Evolutionary conservation across 2,329 filamentous ascomycete genomes (phyloP), one percentile per base, ranked within the genome.

Genomic region (Aspergillus sp.): DNA sequence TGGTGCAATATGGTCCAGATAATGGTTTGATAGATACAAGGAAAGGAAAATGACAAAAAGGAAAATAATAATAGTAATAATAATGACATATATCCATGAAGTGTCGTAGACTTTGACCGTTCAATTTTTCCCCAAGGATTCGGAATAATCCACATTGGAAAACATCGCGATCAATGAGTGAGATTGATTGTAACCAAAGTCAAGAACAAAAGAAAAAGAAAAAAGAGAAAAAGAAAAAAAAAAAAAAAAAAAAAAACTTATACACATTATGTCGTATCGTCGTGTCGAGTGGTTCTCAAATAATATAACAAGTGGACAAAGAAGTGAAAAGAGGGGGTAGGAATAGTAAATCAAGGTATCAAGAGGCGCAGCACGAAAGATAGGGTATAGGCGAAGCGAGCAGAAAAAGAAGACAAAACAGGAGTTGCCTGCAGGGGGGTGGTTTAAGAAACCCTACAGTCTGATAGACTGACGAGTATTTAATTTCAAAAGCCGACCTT

Each of bases 241-340:
- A 42, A 55, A 60, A 57, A 62, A 60, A 58, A 64, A 63, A 66
- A 67, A 29, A 63, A 64, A 59, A 66, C 66, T 68, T 69, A 66
- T 69, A 60, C 70, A 66, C 69, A 68, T 72, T 68, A 67, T 68
- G 59, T 72, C 68, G 60, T 72, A 59, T 55, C 68, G 63, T 73
- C 71, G 66, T 72, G 57, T 71, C 67, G 61, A 69, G 65, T 65
- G 67, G 57, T 68, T 61, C 65, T 60, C 55, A 36, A 63, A 60
- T 62, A 56, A 32, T 26, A 58, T 50, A 56, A 54, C 56, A 59
- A 56, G 51, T 51, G 56, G 54, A 49, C 45, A 36, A 52, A 51
- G 31, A 29, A 36, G 14, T 9, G 55, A 53, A 54, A 58, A 53
- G 31, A 39, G 57, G 54, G 57, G 49, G n/a, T n/a, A n/a, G n/a